Conservation (phyloP, 2,329 filamentous ascomycete species). For the Raffaelea ambrosiae region DNA sequence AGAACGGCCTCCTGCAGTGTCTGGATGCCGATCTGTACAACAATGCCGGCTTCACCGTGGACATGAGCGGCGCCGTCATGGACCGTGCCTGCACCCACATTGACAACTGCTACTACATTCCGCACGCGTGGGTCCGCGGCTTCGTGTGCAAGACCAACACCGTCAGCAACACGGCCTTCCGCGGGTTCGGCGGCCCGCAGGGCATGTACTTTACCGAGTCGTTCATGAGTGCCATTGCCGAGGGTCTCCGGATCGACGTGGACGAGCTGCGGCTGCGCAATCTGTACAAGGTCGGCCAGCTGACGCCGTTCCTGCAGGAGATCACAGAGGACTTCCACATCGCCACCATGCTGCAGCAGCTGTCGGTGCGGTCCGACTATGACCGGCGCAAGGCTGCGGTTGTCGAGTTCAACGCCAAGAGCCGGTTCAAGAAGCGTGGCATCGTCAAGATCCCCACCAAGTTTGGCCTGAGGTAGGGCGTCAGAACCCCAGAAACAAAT, state of each 20-base stretch:
- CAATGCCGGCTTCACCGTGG: conserved; percentile 76
- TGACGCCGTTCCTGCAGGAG: conserved; percentile 84
- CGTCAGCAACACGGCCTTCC: conserved; percentile 92
- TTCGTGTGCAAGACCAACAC: conserved; percentile 90
- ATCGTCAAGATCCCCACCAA: conserved; percentile 83
- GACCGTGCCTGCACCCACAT: conserved; percentile 79
- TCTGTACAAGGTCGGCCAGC: conserved; percentile 68
- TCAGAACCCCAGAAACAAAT: too few species aligned
- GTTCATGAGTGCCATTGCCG: conserved; percentile 83
- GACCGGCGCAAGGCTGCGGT: conserved; percentile 59
- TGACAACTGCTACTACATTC: conserved; percentile 82
- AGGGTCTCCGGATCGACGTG: conserved; percentile 73
- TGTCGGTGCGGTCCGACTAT: conserved; percentile 70
- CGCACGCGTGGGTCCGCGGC: conserved; percentile 75
- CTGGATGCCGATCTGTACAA: conserved; percentile 88
- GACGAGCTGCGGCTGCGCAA: conserved; percentile 79
- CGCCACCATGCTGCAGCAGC: conserved; percentile 87
- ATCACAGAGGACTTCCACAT: conserved; percentile 81
- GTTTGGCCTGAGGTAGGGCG: conserved; percentile 48
- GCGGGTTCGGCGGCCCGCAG: conserved; percentile 90
- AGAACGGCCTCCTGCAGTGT: conserved; percentile 82
- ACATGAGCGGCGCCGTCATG: conserved; percentile 67
- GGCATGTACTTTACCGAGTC: conserved; percentile 88
- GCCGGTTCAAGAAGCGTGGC: conserved; percentile 93
- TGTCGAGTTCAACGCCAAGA: conserved; percentile 67